phyloP scores from a whole-genome alignment of 2,329 filamentous ascomycete genomes.

The Colletotrichum sp. region DNA sequence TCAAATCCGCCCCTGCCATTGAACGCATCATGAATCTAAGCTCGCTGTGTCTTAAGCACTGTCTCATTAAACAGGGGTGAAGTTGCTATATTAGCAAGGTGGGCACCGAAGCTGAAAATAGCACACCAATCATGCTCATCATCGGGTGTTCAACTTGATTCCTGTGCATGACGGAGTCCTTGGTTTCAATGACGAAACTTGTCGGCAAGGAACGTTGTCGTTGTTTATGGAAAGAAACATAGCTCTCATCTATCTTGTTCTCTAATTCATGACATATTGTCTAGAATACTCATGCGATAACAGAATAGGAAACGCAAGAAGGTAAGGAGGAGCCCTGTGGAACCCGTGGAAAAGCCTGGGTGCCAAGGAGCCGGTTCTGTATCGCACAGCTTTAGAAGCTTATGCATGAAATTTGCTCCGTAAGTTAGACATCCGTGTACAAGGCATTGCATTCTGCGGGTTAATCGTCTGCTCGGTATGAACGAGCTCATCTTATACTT shows the following conservation, averaged over 20 bases:
- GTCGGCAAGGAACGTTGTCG: neutral
- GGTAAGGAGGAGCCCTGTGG: neutral
- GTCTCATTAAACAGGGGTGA: neutral
- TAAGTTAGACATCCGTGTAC: neutral
- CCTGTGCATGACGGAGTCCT: neutral
- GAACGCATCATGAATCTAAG: neutral
- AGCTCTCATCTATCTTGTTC: neutral
- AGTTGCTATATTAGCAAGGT: neutral
- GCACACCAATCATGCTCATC: neutral
- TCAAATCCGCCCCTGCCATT: neutral
- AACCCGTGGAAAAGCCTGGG: neutral
- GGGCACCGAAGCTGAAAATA: neutral
- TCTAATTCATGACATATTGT: neutral
- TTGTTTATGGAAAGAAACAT: neutral
- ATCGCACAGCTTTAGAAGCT: neutral
- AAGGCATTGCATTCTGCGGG: neutral
- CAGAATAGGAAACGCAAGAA: neutral
- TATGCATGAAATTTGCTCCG: neutral
- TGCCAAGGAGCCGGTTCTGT: rapidly evolving
- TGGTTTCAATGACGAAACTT: neutral
- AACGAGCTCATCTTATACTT: neutral
- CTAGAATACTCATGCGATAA: neutral
- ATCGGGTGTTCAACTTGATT: neutral
- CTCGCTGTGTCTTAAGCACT: neutral
- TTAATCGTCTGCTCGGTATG: neutral